Conservation (phyloP, 2,329 filamentous ascomycete genomes). For the Ceratocystis diversiconidia region DNA sequence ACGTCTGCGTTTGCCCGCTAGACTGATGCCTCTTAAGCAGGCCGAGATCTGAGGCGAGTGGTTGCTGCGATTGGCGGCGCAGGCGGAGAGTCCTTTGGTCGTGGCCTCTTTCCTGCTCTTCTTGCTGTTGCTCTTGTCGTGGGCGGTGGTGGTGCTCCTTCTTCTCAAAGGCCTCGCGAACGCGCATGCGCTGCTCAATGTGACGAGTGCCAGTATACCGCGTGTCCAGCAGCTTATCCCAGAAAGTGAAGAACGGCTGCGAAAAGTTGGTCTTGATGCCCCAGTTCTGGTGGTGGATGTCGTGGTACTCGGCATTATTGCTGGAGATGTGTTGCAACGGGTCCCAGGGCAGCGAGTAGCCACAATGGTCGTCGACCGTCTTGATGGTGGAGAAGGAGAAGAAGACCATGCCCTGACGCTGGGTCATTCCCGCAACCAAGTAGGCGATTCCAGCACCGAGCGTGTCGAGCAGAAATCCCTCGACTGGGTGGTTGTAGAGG, state of each 20-base stretch:
- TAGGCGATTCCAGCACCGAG: constrained; percentile 74
- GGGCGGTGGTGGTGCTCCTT: background rate
- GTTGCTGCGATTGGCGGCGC: background rate
- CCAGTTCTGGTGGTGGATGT: constrained; percentile 98
- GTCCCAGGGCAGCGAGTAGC: constrained; percentile 91
- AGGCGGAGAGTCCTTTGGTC: background rate
- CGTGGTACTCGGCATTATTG: constrained; percentile 94
- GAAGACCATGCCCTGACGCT: constrained; percentile 76
- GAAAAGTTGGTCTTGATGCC: constrained; percentile 94
- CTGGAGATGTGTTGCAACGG: constrained; percentile 80
- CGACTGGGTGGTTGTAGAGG: constrained; percentile 89
- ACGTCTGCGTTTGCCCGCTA: background rate
- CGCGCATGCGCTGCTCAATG: constrained; percentile 20
- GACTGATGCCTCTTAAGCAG: background rate
- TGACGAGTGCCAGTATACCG: constrained; percentile 57
- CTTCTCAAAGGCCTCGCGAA: constrained; percentile 8
- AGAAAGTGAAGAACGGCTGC: constrained; percentile 90
- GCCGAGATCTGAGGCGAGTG: background rate
- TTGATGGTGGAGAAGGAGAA: constrained; percentile 84
- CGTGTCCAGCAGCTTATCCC: constrained; percentile 72
- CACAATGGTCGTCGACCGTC: constrained; percentile 95
- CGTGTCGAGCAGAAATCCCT: constrained; percentile 88
- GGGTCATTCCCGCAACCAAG: constrained; percentile 66
- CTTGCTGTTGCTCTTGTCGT: background rate
- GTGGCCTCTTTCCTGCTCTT: background rate